These are phyloP conservation scores for Lanmaoa pseudosensibilis DNA, from an alignment of 768 basidiomycete species.

Conservation along the genomic window DNA sequence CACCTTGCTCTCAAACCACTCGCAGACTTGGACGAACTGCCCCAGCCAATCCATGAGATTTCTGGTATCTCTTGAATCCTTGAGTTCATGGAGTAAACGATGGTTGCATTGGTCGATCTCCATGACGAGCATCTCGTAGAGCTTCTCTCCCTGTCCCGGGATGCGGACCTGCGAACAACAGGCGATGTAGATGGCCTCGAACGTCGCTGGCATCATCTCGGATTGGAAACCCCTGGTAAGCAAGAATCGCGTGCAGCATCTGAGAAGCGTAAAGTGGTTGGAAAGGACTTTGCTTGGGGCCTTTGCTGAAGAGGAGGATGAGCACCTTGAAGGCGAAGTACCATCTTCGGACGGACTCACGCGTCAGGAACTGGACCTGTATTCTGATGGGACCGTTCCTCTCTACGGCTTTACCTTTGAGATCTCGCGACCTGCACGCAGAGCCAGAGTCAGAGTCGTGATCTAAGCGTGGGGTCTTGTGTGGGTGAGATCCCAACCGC, in stretches of 20 bases:
- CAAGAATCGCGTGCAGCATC: conserved; percentile 40
- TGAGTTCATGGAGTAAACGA: conserved; percentile 42
- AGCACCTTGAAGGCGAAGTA: neutral
- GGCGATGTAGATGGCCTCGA: conserved; percentile 55
- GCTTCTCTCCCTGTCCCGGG: conserved; percentile 51
- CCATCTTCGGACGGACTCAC: conserved; percentile 27
- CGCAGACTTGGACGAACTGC: conserved; percentile 53
- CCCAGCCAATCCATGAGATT: conserved; percentile 54
- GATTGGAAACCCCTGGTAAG: conserved; percentile 37
- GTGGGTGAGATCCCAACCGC: conserved; percentile 57
- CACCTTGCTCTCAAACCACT: conserved; percentile 65
- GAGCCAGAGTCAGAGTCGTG: conserved; percentile 68
- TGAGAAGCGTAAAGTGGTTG: conserved; percentile 32
- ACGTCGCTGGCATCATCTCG: conserved; percentile 45
- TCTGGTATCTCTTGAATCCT: neutral
- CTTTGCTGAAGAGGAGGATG: conserved; percentile 8
- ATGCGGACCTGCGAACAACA: conserved; percentile 57
- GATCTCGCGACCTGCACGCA: conserved; percentile 53
- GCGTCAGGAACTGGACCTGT: conserved; percentile 43
- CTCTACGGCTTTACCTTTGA: conserved; percentile 25
- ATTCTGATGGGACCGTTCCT: conserved; percentile 46
- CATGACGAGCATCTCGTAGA: conserved; percentile 58
- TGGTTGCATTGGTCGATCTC: conserved; percentile 59
- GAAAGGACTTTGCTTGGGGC: conserved; percentile 6
- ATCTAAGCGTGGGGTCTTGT: conserved; percentile 67